Base-by-base conservation (phyloP, 768 basidiomycete genomes). In the Rhodotorula diobovata region DNA sequence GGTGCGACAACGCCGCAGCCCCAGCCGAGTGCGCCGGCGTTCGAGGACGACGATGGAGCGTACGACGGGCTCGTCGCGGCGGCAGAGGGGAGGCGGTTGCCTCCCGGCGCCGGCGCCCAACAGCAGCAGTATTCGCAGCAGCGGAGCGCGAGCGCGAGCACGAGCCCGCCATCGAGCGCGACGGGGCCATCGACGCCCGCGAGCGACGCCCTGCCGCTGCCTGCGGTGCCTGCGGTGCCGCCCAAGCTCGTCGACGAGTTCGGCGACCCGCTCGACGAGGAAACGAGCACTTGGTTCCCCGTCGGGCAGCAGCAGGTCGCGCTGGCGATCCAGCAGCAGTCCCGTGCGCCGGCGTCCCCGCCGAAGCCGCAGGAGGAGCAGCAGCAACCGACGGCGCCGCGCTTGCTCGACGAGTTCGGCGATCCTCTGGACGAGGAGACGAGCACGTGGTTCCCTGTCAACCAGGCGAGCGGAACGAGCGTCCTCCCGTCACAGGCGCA, bases 211-310 rank as follows among this genome's bases (percentile, higher is more conserved):
- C 18, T 18, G 30, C 18, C 56, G 9, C 34, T 30, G 9, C 32
- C 21, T 9, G 15, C 57, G 16, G 23, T 35, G 14, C 6, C 11
- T 12, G 41, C 58, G 32, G 53, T n/a, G 45, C 21, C 14, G 51
- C 51, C n/a, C 28, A 12, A 25, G 28, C 60, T 32, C 21, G 30
- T 65, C 30, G 63, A 64, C 43, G 63, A 64, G 54, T 64, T 56
- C 30, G 68, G 73, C 30, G 68, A 70, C 23, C 73, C 73, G 32
- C 57, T 70, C 55, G 68, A 61, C 56, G 68, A 70, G 20, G 66
- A 70, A 20, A 61, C 66, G 53, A 63, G 68, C 12, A 70, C 73
- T 23, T 73, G 72, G 72, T 73, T 73, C 58, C 65, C 68, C 1
- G 56, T 66, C 51, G 28, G 53, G 21, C 58, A 41, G 30, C 58